Conservation (phyloP, 495 filamentous ascomycete genomes). For the Parmelia sp. region DNA sequence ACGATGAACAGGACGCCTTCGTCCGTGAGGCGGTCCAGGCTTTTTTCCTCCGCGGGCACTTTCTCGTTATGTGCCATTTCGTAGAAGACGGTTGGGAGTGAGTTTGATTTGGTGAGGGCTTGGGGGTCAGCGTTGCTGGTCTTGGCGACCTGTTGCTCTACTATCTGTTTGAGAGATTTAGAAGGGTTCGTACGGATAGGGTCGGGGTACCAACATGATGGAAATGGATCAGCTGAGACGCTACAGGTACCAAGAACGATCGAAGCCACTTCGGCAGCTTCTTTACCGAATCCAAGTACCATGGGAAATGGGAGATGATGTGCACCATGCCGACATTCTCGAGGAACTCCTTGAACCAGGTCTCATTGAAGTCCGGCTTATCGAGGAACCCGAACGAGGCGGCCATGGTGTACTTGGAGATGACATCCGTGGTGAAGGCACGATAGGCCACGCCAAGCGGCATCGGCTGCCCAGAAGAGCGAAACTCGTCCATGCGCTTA, state of each 20-base stretch:
- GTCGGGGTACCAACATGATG: neutral
- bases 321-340: constrained; percentile 14
- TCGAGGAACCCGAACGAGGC: too few relatives aligned
- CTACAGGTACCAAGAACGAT: neutral
- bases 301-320: constrained; percentile 13
- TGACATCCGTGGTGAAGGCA: constrained; percentile 38
- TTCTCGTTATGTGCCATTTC: constrained; percentile 1
- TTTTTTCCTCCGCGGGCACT: neutral
- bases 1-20: constrained; percentile 24
- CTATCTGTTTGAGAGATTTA: neutral
- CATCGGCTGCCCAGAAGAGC: constrained; percentile 25
- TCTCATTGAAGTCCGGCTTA: too few relatives aligned
- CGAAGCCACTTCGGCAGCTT: constrained; percentile 4
- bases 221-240: neutral
- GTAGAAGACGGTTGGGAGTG: neutral
- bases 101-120: neutral
- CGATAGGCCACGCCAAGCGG: constrained; percentile 34
- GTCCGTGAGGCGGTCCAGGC: neutral
- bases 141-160: neutral
- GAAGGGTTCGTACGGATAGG: neutral
- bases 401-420: constrained; percentile 24
- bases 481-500: constrained; percentile 30
- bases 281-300: neutral
- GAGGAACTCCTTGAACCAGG: too few relatives aligned
- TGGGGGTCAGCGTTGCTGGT: neutral